These are phyloP conservation scores for Aspergillus pseudoterreus DNA, from an alignment of 2,329 filamentous ascomycete species.

Conservation along the genomic window DNA sequence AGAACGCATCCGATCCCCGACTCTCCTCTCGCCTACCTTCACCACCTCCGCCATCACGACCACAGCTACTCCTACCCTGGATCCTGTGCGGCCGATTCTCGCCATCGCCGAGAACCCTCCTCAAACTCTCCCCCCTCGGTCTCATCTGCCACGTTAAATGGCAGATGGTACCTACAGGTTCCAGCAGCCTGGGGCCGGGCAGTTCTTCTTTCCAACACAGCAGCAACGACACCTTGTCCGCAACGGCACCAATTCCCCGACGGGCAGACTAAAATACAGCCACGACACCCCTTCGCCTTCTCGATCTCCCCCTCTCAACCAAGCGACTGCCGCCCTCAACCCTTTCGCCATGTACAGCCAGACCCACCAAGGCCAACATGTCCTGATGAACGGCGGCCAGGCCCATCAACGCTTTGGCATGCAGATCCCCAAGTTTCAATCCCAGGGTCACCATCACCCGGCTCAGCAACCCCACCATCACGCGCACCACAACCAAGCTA, in stretches of 20 bases:
- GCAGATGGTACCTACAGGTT: slow-evolving; percentile 54
- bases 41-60: slow-evolving; percentile 1
- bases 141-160: slow-evolving; percentile 50
- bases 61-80: slow-evolving; percentile 8
- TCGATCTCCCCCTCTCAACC: slow-evolving; percentile 43
- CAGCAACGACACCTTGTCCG: slow-evolving; percentile 43
- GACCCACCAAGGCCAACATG: slow-evolving; percentile 46
- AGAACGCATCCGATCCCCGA: slow-evolving; percentile 39
- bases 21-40: slow-evolving; percentile 26
- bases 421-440: slow-evolving; percentile 47
- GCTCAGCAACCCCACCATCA: slow-evolving; percentile 43
- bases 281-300: slow-evolving; percentile 48
- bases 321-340: slow-evolving; percentile 35
- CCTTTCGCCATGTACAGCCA: slow-evolving; percentile 48
- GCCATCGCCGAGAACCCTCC: slow-evolving; percentile 22
- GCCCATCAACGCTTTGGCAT: slow-evolving; percentile 48
- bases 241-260: slow-evolving; percentile 46
- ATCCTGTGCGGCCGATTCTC: slow-evolving; percentile 20
- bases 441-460: slow-evolving; percentile 45
- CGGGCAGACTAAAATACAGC: slow-evolving; percentile 42
- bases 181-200: slow-evolving; percentile 52
- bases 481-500: slow-evolving; percentile 40
- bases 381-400: slow-evolving; percentile 49
- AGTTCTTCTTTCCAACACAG: slow-evolving; percentile 47
- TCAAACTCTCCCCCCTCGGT: slow-evolving; percentile 36